These are phyloP conservation scores for Ophiostoma triangulosporum DNA, from an alignment of 2,329 filamentous ascomycete genomes.

Conservation along the genomic window DNA sequence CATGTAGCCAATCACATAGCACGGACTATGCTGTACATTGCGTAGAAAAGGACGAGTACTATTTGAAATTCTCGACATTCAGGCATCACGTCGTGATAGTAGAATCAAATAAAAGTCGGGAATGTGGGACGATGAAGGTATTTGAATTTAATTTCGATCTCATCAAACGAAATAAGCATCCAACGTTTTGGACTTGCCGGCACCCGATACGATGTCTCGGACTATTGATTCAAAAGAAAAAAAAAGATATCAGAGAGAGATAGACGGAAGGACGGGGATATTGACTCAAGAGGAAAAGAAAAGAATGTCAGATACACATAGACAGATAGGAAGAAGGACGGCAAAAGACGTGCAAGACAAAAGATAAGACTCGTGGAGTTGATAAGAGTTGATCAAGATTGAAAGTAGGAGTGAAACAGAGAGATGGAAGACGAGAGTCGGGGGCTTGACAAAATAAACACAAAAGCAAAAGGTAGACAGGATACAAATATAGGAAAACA, in stretches of 20 bases:
- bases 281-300: neutral
- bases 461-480: too few relatives aligned
- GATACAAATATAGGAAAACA: too few relatives aligned
- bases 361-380: neutral
- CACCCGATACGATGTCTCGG: neutral
- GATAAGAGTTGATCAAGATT: too few relatives aligned
- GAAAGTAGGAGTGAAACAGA: too few relatives aligned
- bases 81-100: too few relatives aligned
- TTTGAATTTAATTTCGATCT: neutral
- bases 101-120: neutral
- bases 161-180: neutral
- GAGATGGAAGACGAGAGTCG: too few relatives aligned
- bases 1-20: conserved; percentile 6
- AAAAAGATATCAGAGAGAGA: neutral
- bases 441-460: too few relatives aligned
- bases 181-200: neutral
- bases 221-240: neutral
- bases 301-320: neutral
- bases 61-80: too few relatives aligned
- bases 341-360: neutral
- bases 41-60: too few relatives aligned
- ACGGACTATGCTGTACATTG: neutral
- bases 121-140: neutral
- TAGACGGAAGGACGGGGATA: too few relatives aligned
- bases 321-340: neutral